phyloP scores from a whole-genome alignment of 345 rosid species.

The Aegle marmelos region DNA sequence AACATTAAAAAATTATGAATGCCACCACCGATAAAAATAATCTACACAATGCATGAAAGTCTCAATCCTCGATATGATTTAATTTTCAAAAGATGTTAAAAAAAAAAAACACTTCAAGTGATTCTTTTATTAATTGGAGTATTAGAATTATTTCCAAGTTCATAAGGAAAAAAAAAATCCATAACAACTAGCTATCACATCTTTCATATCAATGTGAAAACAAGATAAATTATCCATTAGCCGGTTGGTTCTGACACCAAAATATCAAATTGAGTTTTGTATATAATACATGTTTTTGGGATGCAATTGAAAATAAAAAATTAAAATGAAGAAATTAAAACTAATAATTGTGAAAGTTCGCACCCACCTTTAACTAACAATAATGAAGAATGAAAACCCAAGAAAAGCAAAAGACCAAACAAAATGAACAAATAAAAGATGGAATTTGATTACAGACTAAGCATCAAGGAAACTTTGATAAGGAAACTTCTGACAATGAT shows the following conservation, averaged over 20 bases:
- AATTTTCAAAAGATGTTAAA: too few species aligned
- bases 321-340: not conserved
- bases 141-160: not conserved
- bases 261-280: not conserved
- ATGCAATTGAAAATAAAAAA: not conserved
- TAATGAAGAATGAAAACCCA: constrained; percentile 23
- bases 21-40: too few species aligned
- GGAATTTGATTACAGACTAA: not conserved
- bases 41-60: too few species aligned
- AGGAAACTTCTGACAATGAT: constrained; percentile 11
- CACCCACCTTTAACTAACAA: constrained; percentile 29
- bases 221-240: not conserved
- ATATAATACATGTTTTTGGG: not conserved
- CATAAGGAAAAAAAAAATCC: not conserved
- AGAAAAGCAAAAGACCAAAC: constrained; percentile 12
- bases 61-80: too few species aligned
- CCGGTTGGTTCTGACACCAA: not conserved
- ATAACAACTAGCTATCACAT: not conserved
- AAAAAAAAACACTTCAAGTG: too few species aligned
- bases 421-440: not conserved
- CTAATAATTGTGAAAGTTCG: not conserved
- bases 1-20: too few species aligned
- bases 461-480: constrained; percentile 11
- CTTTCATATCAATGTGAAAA: not conserved
- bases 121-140: too few species aligned